Evolutionary conservation across 2,329 filamentous ascomycete genomes (phyloP).

Genomic region (Claviceps sp.): DNA sequence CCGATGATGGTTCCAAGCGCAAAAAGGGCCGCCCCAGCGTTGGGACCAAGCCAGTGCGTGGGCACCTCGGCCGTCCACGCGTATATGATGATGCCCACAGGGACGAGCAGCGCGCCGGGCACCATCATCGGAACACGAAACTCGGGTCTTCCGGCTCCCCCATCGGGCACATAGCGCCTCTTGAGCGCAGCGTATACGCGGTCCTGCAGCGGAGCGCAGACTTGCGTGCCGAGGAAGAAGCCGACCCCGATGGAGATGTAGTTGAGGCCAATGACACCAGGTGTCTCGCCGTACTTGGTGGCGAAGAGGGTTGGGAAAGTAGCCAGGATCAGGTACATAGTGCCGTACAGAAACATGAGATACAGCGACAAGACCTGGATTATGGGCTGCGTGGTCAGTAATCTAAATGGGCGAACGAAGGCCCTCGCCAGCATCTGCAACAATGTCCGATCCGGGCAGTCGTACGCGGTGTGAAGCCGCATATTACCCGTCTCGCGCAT

Average conservation of each 20-base stretch:
- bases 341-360: slow-evolving; percentile 50
- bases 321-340: slow-evolving; percentile 41
- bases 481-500: not conserved
- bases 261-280: slow-evolving; percentile 27
- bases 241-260: slow-evolving; percentile 18
- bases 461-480: not conserved
- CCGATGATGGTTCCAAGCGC: slow-evolving; percentile 22
- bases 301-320: slow-evolving; percentile 41
- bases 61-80: slow-evolving; percentile 15
- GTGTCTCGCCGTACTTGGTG: slow-evolving; percentile 15
- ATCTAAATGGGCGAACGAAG: slow-evolving; percentile 47
- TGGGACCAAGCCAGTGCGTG: slow-evolving; percentile 31
- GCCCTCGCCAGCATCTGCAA: slow-evolving; percentile 22
- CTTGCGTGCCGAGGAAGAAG: slow-evolving; percentile 18
- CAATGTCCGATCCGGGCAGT: not conserved
- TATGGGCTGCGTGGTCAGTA: slow-evolving; percentile 49
- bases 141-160: slow-evolving; percentile 23
- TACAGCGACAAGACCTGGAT: slow-evolving; percentile 49
- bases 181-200: slow-evolving; percentile 28
- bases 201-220: slow-evolving; percentile 25
- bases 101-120: slow-evolving; percentile 25
- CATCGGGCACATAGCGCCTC: not conserved
- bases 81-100: slow-evolving; percentile 26
- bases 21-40: slow-evolving; percentile 28
- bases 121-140: slow-evolving; percentile 30